Evolutionary conservation across 208 protist species (phyloP), one percentile per base, ranked within the genome.

Genomic region (Trypanosoma melophagium): DNA sequence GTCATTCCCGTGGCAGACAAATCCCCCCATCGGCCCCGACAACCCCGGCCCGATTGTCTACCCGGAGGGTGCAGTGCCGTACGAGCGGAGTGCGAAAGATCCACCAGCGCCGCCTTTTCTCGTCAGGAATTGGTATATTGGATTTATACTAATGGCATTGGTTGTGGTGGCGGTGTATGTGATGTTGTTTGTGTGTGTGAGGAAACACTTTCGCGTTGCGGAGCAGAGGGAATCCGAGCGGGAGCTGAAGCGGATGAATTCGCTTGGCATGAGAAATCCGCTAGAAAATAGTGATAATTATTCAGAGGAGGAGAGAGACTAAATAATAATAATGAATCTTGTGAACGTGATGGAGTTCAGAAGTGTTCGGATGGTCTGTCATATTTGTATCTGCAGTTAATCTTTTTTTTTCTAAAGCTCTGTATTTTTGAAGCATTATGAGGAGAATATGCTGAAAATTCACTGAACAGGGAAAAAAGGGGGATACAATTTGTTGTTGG

Each of bases 271-370:
- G n/a, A n/a, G n/a, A n/a, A n/a, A n/a, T n/a, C n/a, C n/a, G n/a
- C n/a, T n/a, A n/a, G n/a, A n/a, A n/a, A n/a, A n/a, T n/a, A n/a
- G n/a, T n/a, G n/a, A n/a, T n/a, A n/a, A 44, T 44, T 44, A 44
- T 12, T 7, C 40, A 44, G 40, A 44, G 41, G n/a, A n/a, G 31
- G 49, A 68, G 63, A 35, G n/a, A 35, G 19, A 12, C 3, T 53
- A 25, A 56, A 66, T 56, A 22, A 64, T 40, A 17, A 64, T 64
- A 31, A 51, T 49, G 31, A 22, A 22, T 52, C 45, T 16, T 24
- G 38, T 51, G 31, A 10, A 21, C 42, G 44, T 28, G 52, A 10
- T 5, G 40, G n/a, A n/a, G n/a, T n/a, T n/a, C n/a, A n/a, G n/a
- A n/a, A n/a, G n/a, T n/a, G n/a, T n/a, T n/a, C n/a, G n/a, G n/a